Percentiles rank a stretch among this genome's conserved stretches.
Conservation (phyloP, 164 flowering plant genomes). For the Berberis vulgaris region DNA sequence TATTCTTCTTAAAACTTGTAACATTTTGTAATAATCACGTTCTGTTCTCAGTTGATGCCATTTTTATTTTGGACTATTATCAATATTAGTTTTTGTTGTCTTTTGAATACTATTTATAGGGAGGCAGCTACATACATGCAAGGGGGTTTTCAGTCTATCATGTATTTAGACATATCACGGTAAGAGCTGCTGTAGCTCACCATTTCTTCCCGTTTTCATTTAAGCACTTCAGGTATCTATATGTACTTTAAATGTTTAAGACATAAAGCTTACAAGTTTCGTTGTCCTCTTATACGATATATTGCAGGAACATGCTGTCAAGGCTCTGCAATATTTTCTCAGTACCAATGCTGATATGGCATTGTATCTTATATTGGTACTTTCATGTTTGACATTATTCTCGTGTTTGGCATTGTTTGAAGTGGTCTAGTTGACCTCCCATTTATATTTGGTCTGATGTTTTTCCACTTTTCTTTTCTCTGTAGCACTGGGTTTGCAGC, state of each 20-base stretch:
- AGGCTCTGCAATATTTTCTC: constrained; percentile 76
- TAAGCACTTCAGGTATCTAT: not conserved
- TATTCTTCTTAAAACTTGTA: no score
- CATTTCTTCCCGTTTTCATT: not conserved
- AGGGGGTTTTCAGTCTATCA: constrained; percentile 76
- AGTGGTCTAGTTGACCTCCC: not conserved
- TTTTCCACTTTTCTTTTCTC: constrained; percentile 3
- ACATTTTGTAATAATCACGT: no score
- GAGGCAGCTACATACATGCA: constrained; percentile 85
- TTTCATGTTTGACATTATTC: not conserved
- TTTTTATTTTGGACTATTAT: no score
- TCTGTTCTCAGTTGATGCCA: no score
- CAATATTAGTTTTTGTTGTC: no score
- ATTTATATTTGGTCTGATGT: not conserved
- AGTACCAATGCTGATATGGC: constrained; percentile 43
- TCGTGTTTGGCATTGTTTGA: not conserved
- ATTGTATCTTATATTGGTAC: constrained; percentile 59
- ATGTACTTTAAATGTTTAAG: not conserved
- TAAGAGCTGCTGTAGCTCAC: constrained; percentile 17
- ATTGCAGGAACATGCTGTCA: constrained; percentile 74
- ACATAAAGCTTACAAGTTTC: not conserved
- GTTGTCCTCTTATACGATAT: not conserved
- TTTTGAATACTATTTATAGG: constrained; percentile 27
- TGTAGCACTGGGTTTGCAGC: constrained; percentile 81
- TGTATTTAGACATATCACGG: constrained; percentile 74